Conservation (phyloP, 306 rosid genomes). For the Glycyrrhiza uralensis region DNA sequence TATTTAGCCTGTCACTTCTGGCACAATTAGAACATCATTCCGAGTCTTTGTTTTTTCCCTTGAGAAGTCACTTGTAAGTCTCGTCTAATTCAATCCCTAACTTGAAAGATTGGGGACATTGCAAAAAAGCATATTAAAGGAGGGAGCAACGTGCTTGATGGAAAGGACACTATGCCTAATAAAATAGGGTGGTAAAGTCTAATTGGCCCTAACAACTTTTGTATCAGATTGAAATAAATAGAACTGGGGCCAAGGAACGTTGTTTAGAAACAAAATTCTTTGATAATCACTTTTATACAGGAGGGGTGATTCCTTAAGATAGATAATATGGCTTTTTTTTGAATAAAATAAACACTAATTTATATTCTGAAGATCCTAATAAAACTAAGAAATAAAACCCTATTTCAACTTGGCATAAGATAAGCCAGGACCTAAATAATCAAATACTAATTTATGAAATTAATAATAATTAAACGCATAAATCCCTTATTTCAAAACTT, state of each 20-base stretch:
- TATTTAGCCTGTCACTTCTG: neutral
- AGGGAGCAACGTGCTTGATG: neutral
- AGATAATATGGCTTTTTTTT: neutral
- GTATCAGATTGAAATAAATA: neutral
- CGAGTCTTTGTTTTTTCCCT: neutral
- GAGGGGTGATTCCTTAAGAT: neutral
- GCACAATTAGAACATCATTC: neutral
- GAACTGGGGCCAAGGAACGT: neutral
- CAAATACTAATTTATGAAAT: neutral
- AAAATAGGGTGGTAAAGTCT: neutral
- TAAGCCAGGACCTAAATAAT: neutral
- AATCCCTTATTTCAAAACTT: neutral
- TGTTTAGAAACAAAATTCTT: neutral
- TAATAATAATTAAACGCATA: neutral
- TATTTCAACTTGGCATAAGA: slow-evolving; percentile 4
- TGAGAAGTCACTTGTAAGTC: neutral
- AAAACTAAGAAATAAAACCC: neutral
- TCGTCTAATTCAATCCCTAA: neutral
- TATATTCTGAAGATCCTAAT: neutral
- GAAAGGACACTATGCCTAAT: neutral
- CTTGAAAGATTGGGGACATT: neutral
- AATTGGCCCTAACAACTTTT: neutral
- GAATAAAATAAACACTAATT: neutral
- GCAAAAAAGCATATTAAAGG: neutral
- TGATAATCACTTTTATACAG: neutral